Conservation (phyloP, 2,329 filamentous ascomycete genomes). For the Xylariomycetidae sp. region DNA sequence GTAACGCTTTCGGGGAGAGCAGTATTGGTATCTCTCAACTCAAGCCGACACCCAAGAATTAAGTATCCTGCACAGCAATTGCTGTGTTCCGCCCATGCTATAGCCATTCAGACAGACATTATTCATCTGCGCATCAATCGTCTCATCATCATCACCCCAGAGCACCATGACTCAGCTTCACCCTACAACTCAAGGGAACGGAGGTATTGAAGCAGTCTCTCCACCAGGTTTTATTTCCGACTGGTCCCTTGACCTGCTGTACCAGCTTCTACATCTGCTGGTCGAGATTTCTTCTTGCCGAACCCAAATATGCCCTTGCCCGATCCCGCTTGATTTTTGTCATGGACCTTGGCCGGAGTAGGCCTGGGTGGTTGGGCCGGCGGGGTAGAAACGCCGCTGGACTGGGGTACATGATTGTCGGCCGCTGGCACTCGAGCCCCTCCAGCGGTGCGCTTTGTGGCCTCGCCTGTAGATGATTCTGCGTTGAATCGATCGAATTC, state of each 20-base stretch:
- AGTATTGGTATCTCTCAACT: no score
- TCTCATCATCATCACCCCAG: no score
- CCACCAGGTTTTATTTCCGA: conserved; percentile 12
- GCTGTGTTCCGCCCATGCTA: no score
- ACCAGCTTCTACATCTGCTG: conserved; percentile 24
- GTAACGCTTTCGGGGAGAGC: no score
- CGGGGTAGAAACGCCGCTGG: conserved; percentile 16
- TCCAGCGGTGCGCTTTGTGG: conserved; percentile 5
- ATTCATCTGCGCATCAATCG: no score
- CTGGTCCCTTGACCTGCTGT: conserved; percentile 6
- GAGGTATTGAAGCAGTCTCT: neutral
- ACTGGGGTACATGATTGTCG: conserved; percentile 15
- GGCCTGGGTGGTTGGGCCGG: conserved; percentile 14
- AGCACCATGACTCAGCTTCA: no score
- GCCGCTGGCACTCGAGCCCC: conserved; percentile 4
- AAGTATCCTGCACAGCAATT: no score
- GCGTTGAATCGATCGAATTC: conserved; percentile 40
- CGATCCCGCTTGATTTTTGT: conserved; percentile 14
- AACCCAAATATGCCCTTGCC: conserved; percentile 26
- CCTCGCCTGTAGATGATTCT: conserved; percentile 9
- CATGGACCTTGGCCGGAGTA: conserved; percentile 17
- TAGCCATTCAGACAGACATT: no score
- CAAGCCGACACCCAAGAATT: no score
- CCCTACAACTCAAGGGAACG: no score
- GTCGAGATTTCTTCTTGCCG: conserved; percentile 25